Conservation (phyloP, 768 basidiomycete species). For the Ramaria sp. region DNA sequence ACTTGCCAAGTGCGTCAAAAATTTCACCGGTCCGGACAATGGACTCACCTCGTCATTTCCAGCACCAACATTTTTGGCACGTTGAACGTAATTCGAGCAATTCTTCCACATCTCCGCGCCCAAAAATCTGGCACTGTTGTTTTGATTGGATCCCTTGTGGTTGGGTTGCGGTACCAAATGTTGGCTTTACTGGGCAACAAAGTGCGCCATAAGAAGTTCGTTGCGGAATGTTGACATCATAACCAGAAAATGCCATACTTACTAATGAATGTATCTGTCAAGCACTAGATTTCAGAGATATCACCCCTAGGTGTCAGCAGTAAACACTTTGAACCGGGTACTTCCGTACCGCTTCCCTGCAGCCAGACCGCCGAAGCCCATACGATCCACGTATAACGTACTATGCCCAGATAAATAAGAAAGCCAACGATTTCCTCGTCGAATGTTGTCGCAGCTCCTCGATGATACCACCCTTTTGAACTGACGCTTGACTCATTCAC, state of each 20-base stretch:
- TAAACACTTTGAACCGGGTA: conserved; percentile 14
- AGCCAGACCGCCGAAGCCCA: not conserved
- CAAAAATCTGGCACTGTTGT: conserved; percentile 31
- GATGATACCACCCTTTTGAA: too few species aligned
- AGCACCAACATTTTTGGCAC: conserved; percentile 34
- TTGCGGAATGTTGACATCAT: too few species aligned
- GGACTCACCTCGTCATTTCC: not conserved
- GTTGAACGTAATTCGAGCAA: conserved; percentile 29
- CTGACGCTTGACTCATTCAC: too few species aligned
- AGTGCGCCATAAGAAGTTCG: conserved; percentile 24
- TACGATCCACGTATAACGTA: conserved; percentile 4
- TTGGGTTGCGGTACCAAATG: conserved; percentile 11
- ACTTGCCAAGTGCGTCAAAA: conserved; percentile 18
- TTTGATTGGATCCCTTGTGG: conserved; percentile 29
- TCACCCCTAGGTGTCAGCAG: conserved; percentile 14
- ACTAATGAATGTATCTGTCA: conserved; percentile 18
- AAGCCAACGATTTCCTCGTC: conserved; percentile 2
- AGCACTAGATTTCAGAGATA: conserved; percentile 16
- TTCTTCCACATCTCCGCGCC: conserved; percentile 37
- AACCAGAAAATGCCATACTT: too few species aligned
- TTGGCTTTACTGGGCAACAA: conserved; percentile 29
- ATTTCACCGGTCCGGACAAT: too few species aligned
- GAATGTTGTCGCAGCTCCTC: too few species aligned
- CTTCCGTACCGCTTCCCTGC: conserved; percentile 16
- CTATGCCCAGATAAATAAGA: conserved; percentile 11